These are phyloP conservation scores for Panaeolus cyanescens DNA, from an alignment of 768 basidiomycete species.

Conservation along the genomic window DNA sequence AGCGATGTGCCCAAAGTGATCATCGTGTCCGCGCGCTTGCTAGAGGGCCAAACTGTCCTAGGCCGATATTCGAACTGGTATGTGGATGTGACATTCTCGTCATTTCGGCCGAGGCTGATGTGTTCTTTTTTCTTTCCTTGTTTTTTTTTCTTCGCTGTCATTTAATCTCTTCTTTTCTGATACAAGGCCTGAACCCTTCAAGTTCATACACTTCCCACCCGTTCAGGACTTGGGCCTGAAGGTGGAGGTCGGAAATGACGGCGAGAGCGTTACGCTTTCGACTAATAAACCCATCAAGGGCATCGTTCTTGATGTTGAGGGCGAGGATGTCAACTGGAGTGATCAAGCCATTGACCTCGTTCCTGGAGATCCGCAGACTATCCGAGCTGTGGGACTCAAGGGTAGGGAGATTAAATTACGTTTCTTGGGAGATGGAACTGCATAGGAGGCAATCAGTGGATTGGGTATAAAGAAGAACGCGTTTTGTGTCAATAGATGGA, in stretches of 20 bases:
- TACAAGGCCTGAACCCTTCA: constrained; percentile 91
- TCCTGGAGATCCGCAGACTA: constrained; percentile 78
- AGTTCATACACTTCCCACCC: constrained; percentile 83
- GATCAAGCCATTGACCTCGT: constrained; percentile 93
- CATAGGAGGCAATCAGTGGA: constrained; percentile 37
- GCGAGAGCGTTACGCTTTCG: constrained; percentile 60
- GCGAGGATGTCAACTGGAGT: constrained; percentile 74
- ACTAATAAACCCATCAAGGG: constrained; percentile 81
- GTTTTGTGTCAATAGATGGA: constrained; percentile 8
- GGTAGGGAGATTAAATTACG: constrained; percentile 66
- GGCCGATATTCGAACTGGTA: constrained; percentile 79
- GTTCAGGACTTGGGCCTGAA: constrained; percentile 59
- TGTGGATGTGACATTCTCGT: constrained; percentile 20
- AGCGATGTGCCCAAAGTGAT: constrained; percentile 69
- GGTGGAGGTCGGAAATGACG: constrained; percentile 50
- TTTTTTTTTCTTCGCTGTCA: not conserved
- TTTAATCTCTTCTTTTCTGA: not conserved
- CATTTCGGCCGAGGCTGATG: not conserved
- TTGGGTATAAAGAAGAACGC: constrained; percentile 9
- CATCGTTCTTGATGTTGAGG: constrained; percentile 77
- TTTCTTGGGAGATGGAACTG: constrained; percentile 77
- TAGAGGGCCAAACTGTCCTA: constrained; percentile 60
- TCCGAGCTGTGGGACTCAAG: constrained; percentile 65
- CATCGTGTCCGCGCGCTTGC: constrained; percentile 69
- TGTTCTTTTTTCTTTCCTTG: not conserved